phyloP scores from a whole-genome alignment of 208 protist species.

The Leishmania aethiopica region DNA sequence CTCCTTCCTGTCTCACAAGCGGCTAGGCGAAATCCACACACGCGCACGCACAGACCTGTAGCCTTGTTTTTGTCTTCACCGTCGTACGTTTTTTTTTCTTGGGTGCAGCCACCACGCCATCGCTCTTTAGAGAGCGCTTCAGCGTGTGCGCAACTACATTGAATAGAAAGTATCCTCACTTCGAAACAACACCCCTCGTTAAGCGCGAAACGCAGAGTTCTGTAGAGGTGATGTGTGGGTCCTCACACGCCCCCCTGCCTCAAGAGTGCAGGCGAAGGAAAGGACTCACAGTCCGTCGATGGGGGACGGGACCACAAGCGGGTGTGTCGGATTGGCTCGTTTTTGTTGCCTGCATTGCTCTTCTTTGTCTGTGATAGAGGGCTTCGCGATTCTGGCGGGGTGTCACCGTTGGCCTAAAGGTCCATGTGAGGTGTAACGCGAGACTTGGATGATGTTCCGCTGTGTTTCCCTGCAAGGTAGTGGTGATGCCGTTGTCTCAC shows the following conservation, averaged over 20 bases:
- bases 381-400: not conserved
- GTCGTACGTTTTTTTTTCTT: not conserved
- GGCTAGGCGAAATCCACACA: not conserved
- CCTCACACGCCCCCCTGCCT: not conserved
- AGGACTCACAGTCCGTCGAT: not conserved
- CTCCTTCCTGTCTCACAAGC: not conserved
- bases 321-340: not conserved
- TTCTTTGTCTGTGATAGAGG: not conserved
- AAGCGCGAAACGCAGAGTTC: not conserved
- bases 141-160: not conserved
- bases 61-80: not conserved
- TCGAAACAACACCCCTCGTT: not conserved
- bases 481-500: not conserved
- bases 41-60: not conserved
- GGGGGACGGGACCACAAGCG: not conserved
- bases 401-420: not conserved
- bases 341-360: not conserved
- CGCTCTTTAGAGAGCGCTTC: not conserved
- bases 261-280: not conserved
- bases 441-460: not conserved
- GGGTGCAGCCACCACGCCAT: not conserved
- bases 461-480: not conserved
- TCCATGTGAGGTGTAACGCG: not conserved
- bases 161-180: not conserved
- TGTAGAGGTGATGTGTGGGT: not conserved